phyloP scores from a whole-genome alignment of 176 grass and related monocot species.

The Cymbopogon citratus region DNA sequence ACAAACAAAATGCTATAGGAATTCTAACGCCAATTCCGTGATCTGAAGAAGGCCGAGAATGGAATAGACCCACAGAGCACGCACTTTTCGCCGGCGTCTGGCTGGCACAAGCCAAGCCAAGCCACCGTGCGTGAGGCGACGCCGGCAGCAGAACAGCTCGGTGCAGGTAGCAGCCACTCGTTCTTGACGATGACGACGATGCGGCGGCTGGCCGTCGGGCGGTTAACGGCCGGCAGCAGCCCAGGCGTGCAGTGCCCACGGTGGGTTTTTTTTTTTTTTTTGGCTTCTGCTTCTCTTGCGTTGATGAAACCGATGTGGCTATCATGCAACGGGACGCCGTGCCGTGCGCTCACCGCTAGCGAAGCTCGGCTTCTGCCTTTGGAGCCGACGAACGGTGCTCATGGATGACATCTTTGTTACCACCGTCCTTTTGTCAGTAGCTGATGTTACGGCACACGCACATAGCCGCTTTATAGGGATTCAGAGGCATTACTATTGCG shows the following conservation, averaged over 20 bases:
- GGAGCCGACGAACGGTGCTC: not conserved
- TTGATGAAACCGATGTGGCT: not conserved
- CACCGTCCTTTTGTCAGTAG: slow-evolving; percentile 21
- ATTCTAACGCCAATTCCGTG: too few relatives aligned
- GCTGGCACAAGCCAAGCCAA: too few relatives aligned
- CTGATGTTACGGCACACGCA: not conserved
- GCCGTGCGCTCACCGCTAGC: not conserved
- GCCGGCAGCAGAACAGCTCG: too few relatives aligned
- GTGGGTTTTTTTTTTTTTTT: not conserved
- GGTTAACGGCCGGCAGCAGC: not conserved
- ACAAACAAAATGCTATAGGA: too few relatives aligned
- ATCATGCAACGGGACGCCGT: not conserved
- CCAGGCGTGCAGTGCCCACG: not conserved
- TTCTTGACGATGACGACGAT: not conserved
- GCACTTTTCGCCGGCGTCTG: not conserved
- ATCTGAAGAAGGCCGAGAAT: too few relatives aligned
- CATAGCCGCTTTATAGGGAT: not conserved
- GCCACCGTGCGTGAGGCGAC: not conserved
- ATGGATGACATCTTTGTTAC: not conserved
- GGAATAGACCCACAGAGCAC: not conserved
- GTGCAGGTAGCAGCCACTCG: not conserved
- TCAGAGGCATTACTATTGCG: not conserved
- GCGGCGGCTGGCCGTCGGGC: not conserved
- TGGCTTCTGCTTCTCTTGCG: not conserved
- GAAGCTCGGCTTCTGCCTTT: not conserved